phyloP scores from a whole-genome alignment of 805 yeast genomes.

The Candida chilensis region DNA sequence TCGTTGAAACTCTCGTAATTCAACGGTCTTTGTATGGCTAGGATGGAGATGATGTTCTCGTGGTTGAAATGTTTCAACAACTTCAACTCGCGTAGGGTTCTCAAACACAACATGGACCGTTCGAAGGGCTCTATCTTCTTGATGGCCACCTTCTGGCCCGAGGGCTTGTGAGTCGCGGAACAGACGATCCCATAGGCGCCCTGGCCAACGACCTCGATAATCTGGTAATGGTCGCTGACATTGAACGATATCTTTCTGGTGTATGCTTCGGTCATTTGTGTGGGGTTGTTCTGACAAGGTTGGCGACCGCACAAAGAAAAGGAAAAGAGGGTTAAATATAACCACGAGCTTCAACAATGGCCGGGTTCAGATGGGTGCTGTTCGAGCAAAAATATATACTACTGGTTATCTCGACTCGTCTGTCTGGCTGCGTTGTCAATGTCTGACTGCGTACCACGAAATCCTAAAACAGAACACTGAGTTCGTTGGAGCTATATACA shows the following conservation, averaged over 20 bases:
- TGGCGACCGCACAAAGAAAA: too few species aligned
- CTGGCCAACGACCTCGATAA: conserved; percentile 58
- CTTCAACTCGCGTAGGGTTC: conserved; percentile 66
- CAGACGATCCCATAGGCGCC: conserved; percentile 82
- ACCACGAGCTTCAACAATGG: too few species aligned
- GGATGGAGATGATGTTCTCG: conserved; percentile 60
- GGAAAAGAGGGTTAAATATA: too few species aligned
- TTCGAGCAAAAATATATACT: too few species aligned
- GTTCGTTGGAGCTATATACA: too few species aligned
- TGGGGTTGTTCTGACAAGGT: too few species aligned
- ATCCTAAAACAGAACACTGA: too few species aligned
- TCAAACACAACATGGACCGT: conserved; percentile 52
- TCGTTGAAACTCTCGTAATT: conserved; percentile 55
- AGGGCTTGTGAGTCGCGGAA: conserved; percentile 53
- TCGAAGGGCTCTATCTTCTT: conserved; percentile 70
- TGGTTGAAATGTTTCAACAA: conserved; percentile 58
- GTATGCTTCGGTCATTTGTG: too few species aligned
- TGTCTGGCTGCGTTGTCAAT: too few species aligned
- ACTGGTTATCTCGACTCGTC: too few species aligned
- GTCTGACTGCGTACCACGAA: too few species aligned
- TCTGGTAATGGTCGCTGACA: conserved; percentile 52
- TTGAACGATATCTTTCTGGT: conserved; percentile 53
- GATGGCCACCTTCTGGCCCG: conserved; percentile 61
- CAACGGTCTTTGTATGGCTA: conserved; percentile 59
- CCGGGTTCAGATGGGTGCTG: too few species aligned